phyloP scores from a whole-genome alignment of 23 red algal species.

The Gracilaria caudata region DNA sequence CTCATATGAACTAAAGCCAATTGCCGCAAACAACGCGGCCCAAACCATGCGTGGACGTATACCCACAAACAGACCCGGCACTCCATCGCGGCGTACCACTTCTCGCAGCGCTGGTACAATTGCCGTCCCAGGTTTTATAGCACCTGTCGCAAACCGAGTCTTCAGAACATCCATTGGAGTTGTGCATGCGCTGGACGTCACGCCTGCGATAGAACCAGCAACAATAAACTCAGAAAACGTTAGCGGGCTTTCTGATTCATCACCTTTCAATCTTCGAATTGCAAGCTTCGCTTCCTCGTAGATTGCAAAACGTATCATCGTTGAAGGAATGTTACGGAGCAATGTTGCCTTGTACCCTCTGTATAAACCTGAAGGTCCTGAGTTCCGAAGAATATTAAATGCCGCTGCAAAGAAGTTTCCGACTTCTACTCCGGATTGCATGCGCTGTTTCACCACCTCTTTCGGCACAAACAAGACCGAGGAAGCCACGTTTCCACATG shows the following conservation, averaged over 20 bases:
- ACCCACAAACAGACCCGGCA: slow-evolving; percentile 77
- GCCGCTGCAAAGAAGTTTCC: slow-evolving; percentile 58
- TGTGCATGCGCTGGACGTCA: slow-evolving; percentile 54
- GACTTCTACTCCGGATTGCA: slow-evolving; percentile 67
- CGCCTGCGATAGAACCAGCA: slow-evolving; percentile 74
- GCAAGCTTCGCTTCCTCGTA: slow-evolving; percentile 91
- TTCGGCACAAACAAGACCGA: slow-evolving; percentile 93
- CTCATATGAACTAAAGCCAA: slow-evolving; percentile 88
- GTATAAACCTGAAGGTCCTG: slow-evolving; percentile 75
- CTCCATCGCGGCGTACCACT: slow-evolving; percentile 63
- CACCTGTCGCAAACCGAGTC: slow-evolving; percentile 82
- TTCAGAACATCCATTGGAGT: slow-evolving; percentile 94
- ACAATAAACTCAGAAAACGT: slow-evolving; percentile 66
- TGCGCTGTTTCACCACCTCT: slow-evolving; percentile 95
- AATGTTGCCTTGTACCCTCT: slow-evolving; percentile 85
- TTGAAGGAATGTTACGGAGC: slow-evolving; percentile 82
- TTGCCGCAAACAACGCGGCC: slow-evolving; percentile 81
- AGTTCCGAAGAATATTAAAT: slow-evolving; percentile 23
- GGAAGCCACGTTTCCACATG: slow-evolving; percentile 89
- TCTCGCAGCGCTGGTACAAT: slow-evolving; percentile 41
- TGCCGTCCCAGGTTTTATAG: slow-evolving; percentile 29
- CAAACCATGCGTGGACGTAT: slow-evolving; percentile 74
- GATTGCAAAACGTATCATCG: slow-evolving; percentile 84
- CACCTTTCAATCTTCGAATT: slow-evolving; percentile 28
- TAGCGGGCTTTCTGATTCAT: background rate